Evolutionary conservation across 805 yeast species (phyloP), one percentile per base, ranked within the genome.

Genomic region (Clavispora fructus): DNA sequence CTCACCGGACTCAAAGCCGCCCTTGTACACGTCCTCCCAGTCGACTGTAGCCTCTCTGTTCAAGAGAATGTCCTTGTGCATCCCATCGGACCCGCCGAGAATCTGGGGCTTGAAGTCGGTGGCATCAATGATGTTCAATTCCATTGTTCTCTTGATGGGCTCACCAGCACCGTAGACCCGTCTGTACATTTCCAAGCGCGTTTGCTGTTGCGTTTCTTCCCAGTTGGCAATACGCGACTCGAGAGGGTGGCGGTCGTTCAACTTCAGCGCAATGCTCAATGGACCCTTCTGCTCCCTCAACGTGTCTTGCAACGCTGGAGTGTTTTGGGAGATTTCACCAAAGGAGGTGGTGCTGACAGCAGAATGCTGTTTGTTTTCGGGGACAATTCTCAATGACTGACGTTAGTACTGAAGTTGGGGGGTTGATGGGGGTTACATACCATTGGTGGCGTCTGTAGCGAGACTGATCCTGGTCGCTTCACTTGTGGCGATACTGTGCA

Each of bases 131-230:
- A 92, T 77, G 46, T 80, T 73, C 60, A 87, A 69, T 58, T 94
- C 99, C 97, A 94, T 90, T 29, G 83, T 81, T 60, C 97, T 78
- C 61, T 84, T 84, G 64, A 92, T 85, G 8, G 99, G 97, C 59
- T 87, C 98, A 10, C 94, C 97, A 41, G 92, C 81, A 13, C 99
- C 99, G 64, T 86, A 90, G 14, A 87, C 68, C 54, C 95, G 79
- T 62, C 95, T 79, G 65, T 87, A 83, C 49, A 80, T 80, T 62
- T 90, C 94, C 71, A 91, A 58, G 58, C 81, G 82, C 53, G 83
- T 71, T 28, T 80, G 80, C 30, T 77, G 77, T 59, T 89, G 90
- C 11, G 85, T 84, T 39, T 73, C 69, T 23, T 90, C 95, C 97
- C 97, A 94, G 58, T 81, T 77, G 46, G 70, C 65, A 33, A 94